Evolutionary conservation across 805 yeast species (phyloP).

Genomic region (Candida xiaguanensis): DNA sequence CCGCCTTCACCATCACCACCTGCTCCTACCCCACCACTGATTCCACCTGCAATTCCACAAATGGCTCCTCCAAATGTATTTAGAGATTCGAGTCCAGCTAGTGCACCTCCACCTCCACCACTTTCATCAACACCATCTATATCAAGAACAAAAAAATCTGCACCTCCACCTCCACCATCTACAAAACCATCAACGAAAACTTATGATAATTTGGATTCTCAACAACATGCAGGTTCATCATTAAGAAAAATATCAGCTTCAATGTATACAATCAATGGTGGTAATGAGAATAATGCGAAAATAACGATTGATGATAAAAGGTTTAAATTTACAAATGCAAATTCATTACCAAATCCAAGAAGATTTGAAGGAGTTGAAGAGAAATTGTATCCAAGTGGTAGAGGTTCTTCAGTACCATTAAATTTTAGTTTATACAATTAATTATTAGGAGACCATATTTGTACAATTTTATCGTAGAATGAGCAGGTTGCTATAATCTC

Average conservation of each 20-base stretch:
- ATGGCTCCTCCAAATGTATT: neutral
- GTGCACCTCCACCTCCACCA: constrained; percentile 28
- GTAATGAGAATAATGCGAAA: constrained; percentile 17
- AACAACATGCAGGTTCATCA: constrained; percentile 46
- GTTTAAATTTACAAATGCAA: constrained; percentile 63
- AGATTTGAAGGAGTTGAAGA: constrained; percentile 47
- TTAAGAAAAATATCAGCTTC: constrained; percentile 62
- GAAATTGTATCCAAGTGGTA: constrained; percentile 90
- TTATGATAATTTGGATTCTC: constrained; percentile 28
- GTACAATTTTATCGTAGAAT: constrained; percentile 82
- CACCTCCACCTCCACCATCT: constrained; percentile 18
- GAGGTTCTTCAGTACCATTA: constrained; percentile 89
- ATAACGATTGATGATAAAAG: constrained; percentile 63
- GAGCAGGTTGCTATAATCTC: constrained; percentile 73
- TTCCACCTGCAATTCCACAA: constrained; percentile 13
- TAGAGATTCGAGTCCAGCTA: constrained; percentile 7
- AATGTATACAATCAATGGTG: constrained; percentile 57
- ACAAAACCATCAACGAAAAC: constrained; percentile 21
- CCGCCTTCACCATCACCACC: constrained; percentile 16
- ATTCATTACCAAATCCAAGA: constrained; percentile 85
- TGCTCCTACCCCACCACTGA: constrained; percentile 12
- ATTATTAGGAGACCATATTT: constrained; percentile 52
- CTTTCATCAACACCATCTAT: constrained; percentile 30
- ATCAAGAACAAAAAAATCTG: constrained; percentile 13
- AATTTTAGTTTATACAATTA: constrained; percentile 42